Evolutionary conservation across 805 yeast genomes (phyloP).

Genomic region (Metschnikowia cubensis): DNA sequence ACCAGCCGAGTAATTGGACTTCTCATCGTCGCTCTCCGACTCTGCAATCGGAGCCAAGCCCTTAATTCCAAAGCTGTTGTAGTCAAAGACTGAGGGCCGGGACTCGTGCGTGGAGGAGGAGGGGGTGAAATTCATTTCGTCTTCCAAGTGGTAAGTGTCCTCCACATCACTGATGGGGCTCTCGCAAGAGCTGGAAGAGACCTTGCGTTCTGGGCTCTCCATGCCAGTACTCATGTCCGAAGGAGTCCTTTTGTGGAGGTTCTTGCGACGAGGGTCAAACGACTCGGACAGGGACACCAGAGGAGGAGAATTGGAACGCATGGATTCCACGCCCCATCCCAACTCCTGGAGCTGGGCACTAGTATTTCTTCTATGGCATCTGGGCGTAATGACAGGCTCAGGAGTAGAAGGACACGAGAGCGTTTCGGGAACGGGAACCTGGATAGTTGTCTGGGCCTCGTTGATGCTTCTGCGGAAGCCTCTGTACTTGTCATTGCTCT

Average conservation of each 20-base stretch:
- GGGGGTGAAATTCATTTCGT: slow-evolving; percentile 12
- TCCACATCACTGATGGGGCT: slow-evolving; percentile 9
- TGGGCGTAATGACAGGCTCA: slow-evolving; percentile 25
- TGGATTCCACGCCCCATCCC: slow-evolving; percentile 7
- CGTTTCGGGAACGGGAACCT: slow-evolving; percentile 4
- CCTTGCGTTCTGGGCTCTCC: slow-evolving; percentile 3
- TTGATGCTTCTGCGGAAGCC: slow-evolving; percentile 39
- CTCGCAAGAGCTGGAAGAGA: slow-evolving; percentile 7
- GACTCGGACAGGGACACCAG: slow-evolving; percentile 1
- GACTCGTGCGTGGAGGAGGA: slow-evolving; percentile 1
- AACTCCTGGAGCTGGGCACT: slow-evolving; percentile 7
- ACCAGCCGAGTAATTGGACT: slow-evolving; percentile 11
- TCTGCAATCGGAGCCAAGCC: slow-evolving; percentile 41
- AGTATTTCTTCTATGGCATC: slow-evolving; percentile 23
- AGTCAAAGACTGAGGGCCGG: slow-evolving; percentile 21
- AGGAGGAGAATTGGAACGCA: not conserved
- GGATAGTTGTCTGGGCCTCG: slow-evolving; percentile 5
- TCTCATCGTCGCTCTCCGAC: slow-evolving; percentile 26
- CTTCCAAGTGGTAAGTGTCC: slow-evolving; percentile 8
- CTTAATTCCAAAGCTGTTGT: slow-evolving; percentile 21
- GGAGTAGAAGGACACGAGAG: slow-evolving; percentile 7
- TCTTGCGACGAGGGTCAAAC: slow-evolving; percentile 17
- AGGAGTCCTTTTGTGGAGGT: slow-evolving; percentile 17
- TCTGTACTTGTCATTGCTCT: slow-evolving; percentile 33
- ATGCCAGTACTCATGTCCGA: slow-evolving; percentile 12